Conservation (phyloP, 305 asterid genomes). For the Euphrasia arctica region DNA sequence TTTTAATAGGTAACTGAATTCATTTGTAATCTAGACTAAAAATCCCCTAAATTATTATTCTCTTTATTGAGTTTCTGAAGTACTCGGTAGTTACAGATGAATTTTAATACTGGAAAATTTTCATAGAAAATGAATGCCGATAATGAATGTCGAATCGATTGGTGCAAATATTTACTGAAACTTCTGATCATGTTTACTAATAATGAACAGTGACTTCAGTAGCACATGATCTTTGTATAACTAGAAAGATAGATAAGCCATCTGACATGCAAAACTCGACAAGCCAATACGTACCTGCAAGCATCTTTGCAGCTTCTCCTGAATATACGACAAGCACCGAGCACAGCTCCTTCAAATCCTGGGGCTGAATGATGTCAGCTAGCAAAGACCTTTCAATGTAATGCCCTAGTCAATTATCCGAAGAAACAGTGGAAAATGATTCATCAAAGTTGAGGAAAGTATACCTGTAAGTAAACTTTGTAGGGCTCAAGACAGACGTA, state of each 20-base stretch:
- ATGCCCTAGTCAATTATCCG: slow-evolving; percentile 39
- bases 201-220: not conserved
- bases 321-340: slow-evolving; percentile 90
- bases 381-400: slow-evolving; percentile 72
- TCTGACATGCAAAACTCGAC: not conserved
- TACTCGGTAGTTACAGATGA: too few relatives aligned
- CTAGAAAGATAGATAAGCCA: slow-evolving; percentile 1
- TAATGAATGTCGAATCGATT: not conserved
- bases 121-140: too few relatives aligned
- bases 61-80: too few relatives aligned
- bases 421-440: slow-evolving; percentile 28
- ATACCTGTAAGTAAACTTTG: slow-evolving; percentile 92
- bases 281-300: slow-evolving; percentile 60
- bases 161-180: not conserved
- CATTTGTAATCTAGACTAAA: too few relatives aligned
- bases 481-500: slow-evolving; percentile 62
- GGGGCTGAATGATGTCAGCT: slow-evolving; percentile 94
- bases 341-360: slow-evolving; percentile 93
- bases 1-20: too few relatives aligned
- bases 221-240: not conserved
- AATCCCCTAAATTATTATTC: too few relatives aligned
- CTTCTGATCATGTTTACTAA: too few relatives aligned
- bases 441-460: slow-evolving; percentile 25
- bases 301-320: slow-evolving; percentile 83
- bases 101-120: too few relatives aligned